Evolutionary conservation across 2,329 filamentous ascomycete species (phyloP).

Genomic region (Achaetomium macrosporum): DNA sequence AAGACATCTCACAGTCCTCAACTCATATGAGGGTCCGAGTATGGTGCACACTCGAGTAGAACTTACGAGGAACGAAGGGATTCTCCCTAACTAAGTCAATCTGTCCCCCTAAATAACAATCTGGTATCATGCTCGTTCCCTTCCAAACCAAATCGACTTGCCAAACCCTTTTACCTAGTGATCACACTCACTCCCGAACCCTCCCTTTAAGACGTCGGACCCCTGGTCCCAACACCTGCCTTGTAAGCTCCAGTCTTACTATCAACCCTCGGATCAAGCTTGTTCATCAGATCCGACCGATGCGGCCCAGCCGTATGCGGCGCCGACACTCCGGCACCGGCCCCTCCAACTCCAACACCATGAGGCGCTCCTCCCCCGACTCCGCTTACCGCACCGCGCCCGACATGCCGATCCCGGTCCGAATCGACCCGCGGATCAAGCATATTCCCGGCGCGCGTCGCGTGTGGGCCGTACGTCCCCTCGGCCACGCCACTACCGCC

Average conservation of each 20-base stretch:
- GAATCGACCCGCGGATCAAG: conserved; percentile 23
- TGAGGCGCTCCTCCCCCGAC: no score
- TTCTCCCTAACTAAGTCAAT: no score
- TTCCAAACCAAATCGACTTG: background rate
- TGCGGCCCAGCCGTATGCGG: conserved; percentile 30
- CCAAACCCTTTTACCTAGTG: no score
- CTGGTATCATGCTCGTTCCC: background rate
- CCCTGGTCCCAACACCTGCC: background rate
- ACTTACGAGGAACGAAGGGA: no score
- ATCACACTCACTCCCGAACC: background rate
- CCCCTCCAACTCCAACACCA: no score
- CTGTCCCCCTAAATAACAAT: background rate
- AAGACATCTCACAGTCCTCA: no score
- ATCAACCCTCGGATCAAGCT: conserved; percentile 37
- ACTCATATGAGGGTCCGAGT: no score
- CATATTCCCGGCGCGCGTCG: conserved; percentile 16
- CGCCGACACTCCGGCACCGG: no score
- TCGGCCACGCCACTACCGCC: conserved; percentile 1
- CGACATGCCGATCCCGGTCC: conserved; percentile 8
- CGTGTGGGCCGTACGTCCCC: conserved; percentile 21
- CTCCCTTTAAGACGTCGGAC: background rate
- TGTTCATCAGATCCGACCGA: conserved; percentile 36
- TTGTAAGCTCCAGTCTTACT: conserved; percentile 24
- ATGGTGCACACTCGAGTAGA: no score
- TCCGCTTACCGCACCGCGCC: background rate